Base-by-base conservation (phyloP, 2,329 filamentous ascomycete genomes). In the Neofusicoccum kwambonambiense region DNA sequence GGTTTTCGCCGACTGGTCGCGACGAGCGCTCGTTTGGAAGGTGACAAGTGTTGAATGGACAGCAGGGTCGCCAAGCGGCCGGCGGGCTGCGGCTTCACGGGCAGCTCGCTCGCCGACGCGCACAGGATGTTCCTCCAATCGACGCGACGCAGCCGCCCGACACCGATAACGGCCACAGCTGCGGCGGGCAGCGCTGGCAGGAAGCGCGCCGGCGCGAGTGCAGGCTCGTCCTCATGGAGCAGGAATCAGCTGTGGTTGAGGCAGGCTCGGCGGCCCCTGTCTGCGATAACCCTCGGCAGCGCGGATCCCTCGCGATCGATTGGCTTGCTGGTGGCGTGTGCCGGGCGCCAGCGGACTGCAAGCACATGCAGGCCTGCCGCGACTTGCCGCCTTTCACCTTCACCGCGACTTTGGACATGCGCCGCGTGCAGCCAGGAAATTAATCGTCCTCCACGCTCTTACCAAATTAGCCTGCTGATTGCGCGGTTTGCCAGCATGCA, bases 381-480 rank as follows among this genome's bases (percentile, higher is more conserved):
- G 17, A 12, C 51, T 19, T 27, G 22, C 54, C 42, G 42, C 42
- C 31, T 47, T 47, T 60, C 56, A 47, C 56, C 42, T 17, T 47
- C 56, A 60, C 56, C 56, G 56, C 41, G 41, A 60, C 31, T 47
- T 47, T 60, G 41, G 6, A 58, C 54, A 34, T 42, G 54, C 54
- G 22, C 54, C 54, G 54, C 54, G 42, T 27, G 52, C 52, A 42
- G 35, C n/a, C 7, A 22, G 22, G 52, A 19, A 31, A 49, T 47
- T 47, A 60, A 37, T 15, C 41, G 9, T 47, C 41, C n/a, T 47
- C 56, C 34, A 39, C 35, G 39, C 37, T 44, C 13, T 19, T 58
- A 34, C 39, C 51, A 22, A 27, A 44, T 45, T 44, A 12, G 52
- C 39, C 41, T 47, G 17, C 27, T 42, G 56, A 35, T 22, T 47